phyloP scores from a whole-genome alignment of 1,139 yeast species.

The Maudiozyma humilis region DNA sequence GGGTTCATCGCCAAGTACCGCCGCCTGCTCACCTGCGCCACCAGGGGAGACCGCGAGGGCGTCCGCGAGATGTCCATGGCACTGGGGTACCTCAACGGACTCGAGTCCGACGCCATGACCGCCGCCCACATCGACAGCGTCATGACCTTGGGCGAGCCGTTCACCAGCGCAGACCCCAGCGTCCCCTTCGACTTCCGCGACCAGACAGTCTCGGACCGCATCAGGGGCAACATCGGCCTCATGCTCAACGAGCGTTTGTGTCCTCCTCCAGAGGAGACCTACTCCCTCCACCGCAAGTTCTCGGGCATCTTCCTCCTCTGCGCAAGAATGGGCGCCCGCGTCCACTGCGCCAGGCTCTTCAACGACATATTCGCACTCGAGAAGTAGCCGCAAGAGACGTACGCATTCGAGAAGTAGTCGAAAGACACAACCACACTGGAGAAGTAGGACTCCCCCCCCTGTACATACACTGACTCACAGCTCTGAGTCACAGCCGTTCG shows the following conservation, averaged over 20 bases:
- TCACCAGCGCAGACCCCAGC: conserved; percentile 46
- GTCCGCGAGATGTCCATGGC: conserved; percentile 60
- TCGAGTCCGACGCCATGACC: conserved; percentile 80
- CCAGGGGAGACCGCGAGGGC: conserved; percentile 53
- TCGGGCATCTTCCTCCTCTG: conserved; percentile 91
- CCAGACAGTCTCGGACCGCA: conserved; percentile 92
- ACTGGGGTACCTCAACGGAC: conserved; percentile 85
- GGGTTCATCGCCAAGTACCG: conserved; percentile 66
- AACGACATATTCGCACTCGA: conserved; percentile 42
- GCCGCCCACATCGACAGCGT: conserved; percentile 89
- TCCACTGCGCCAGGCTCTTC: conserved; percentile 75
- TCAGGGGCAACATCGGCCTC: conserved; percentile 71
- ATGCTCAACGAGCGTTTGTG: conserved; percentile 88
- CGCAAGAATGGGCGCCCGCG: conserved; percentile 73
- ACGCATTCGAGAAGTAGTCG: not conserved
- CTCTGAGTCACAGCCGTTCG: not conserved
- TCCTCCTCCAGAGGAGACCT: conserved; percentile 98
- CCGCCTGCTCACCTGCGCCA: conserved; percentile 68
- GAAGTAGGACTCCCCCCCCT: not conserved
- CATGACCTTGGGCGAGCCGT: conserved; percentile 87
- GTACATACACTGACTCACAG: not conserved
- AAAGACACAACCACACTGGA: not conserved
- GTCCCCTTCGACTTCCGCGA: conserved; percentile 57
- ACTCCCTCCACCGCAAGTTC: conserved; percentile 85
- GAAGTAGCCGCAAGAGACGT: not conserved